Evolutionary conservation across 2,329 filamentous ascomycete genomes (phyloP), one percentile per base, ranked within the genome.

Genomic region (Colletotrichum simmondsii): DNA sequence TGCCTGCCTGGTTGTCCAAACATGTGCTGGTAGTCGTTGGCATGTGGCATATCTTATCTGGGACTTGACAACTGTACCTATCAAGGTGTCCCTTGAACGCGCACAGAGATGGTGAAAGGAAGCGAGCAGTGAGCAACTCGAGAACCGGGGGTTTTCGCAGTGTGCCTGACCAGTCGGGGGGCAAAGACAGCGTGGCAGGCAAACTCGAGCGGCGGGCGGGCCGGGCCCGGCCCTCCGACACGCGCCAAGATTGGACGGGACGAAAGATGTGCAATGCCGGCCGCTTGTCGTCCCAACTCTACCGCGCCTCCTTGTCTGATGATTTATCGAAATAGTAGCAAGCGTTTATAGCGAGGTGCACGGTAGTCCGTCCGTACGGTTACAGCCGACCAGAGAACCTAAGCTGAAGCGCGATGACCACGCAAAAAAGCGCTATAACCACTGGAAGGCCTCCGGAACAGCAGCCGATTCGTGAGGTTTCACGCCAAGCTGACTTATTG

Each of bases 211-310:
- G 49, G 46, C 60, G 66, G 19, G 54, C 60, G 70, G 66, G 42
- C 66, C 70, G 66, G 66, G 46, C 70, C 66, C 60, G 60, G 63
- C 16, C 52, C 53, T 72, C 60, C 66, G 60, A 65, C 60, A 65
- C 66, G 56, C 70, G 66, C 70, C 70, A 70, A 72, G 66, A 70
- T 72, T 65, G 46, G 70, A 72, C 60, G 66, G 59, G 26, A 28
- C 28, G 53, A 61, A 49, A 14, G 37, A 59, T 53, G 54, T n/a
- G 66, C 49, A 32, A 65, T 65, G 37, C 53, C 60, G 46, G 46
- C 66, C 66, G 60, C 46, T 65, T 57, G 54, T 65, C 70, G 46
- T 72, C 70, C 46, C 54, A 72, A 72, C 26, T 72, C n/a, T 68
- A 7, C 12, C 12, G 22, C 30, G 35, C 63, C 19, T 24, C 30